Base-by-base conservation (phyloP, 352 stramenopile genomes). In the Detonula confervacea region DNA sequence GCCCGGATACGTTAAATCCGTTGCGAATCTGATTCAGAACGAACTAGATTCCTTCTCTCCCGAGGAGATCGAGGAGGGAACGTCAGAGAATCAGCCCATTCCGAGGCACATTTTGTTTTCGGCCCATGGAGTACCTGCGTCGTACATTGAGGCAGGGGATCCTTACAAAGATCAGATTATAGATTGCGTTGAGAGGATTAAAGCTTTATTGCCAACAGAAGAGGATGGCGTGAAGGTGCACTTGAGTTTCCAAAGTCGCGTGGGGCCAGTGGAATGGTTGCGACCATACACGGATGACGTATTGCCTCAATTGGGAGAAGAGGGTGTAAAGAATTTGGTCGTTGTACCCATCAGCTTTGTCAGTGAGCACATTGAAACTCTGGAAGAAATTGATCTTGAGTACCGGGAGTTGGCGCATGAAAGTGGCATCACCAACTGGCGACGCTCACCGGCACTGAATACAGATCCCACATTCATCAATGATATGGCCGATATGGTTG, bases 381-480 rank as follows among this genome's bases (percentile, higher is more conserved):
- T 99, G 46, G 98, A 98, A 86, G 97, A 99, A 87, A 99, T 99
- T 81, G 97, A 99, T 90, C 97, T 99, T 74, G 97, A 99, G 87
- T 99, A 99, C 86, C 91, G 93, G 27, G 96, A 99, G 77, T 90
- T 99, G 46, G 97, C 97, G 9, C 68, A 98, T 52, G 95, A 98
- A 60, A 95, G 90, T 70, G 97, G 97, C 55, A 98, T 99, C 70
- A 93, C 88, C 59, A 95, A 98, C 64, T 99, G 98, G 86, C 93
- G 96, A 76, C 93, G 97, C 63, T 97, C 95, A 67, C 97, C 97
- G 30, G 98, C 97, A 44, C 88, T 99, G 39, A 99, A 99, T 80
- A 96, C 93, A 14, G 97, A 99, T 84, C 87, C 95, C 55, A 92
- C 92, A 42, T 96, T 99, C 66, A 98, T 98, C 66, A 77, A 97